A percentile compares a stretch with the other conserved stretches of the same genome.
phyloP scores from a whole-genome alignment of 2,329 filamentous ascomycete genomes.

The Zymoseptoria crescenta region DNA sequence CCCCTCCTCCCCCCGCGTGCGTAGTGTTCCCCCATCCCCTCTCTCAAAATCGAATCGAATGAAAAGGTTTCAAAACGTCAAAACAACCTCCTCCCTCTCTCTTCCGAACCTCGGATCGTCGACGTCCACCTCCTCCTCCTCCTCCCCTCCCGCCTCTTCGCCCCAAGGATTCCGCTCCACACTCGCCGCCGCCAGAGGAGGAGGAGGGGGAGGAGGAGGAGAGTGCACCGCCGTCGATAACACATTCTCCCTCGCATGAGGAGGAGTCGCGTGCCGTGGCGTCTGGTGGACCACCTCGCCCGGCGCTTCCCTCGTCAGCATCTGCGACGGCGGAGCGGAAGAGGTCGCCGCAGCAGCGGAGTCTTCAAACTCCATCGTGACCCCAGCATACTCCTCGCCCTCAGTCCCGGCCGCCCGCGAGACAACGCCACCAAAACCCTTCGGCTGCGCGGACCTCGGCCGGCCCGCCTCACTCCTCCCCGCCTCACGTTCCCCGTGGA shows the following conservation, averaged over 20 bases:
- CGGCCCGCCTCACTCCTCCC: background rate
- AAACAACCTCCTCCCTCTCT: constrained; percentile 41
- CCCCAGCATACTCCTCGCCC: background rate
- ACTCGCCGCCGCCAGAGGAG: background rate
- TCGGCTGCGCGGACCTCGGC: background rate
- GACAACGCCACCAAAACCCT: constrained; percentile 3
- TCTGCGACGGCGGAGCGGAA: background rate
- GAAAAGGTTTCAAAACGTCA: constrained; percentile 36
- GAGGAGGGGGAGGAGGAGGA: background rate
- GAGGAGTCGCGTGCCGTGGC: background rate
- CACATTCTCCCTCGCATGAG: background rate
- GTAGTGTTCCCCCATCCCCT: too few species aligned
- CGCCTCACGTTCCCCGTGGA: background rate
- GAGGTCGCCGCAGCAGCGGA: background rate
- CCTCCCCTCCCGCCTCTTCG: background rate
- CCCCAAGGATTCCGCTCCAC: background rate
- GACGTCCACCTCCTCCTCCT: constrained; percentile 37
- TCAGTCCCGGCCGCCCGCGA: background rate
- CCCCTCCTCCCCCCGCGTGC: too few species aligned
- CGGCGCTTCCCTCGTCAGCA: background rate
- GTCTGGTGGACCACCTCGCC: background rate
- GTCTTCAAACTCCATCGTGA: background rate
- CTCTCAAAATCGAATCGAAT: too few species aligned
- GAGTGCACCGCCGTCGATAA: background rate
- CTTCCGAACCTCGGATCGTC: constrained; percentile 40